phyloP scores from a whole-genome alignment of 495 filamentous ascomycete species.

The Penicillium riverlandense region DNA sequence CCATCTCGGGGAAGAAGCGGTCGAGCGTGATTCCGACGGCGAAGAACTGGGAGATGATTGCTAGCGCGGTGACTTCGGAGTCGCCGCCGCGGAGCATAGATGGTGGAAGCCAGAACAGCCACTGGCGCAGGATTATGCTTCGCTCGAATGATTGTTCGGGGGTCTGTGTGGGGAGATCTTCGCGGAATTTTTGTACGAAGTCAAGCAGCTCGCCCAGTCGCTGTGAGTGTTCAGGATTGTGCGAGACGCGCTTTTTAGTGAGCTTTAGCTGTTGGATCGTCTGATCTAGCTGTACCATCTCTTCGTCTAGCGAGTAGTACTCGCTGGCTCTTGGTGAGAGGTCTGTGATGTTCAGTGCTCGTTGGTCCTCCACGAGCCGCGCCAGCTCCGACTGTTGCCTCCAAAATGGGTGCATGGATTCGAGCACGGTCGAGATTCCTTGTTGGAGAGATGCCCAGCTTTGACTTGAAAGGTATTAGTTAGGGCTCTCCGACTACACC shows the following conservation, averaged over 20 bases:
- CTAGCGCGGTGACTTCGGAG: conserved; percentile 31
- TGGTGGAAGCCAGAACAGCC: conserved; percentile 92
- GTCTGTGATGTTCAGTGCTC: conserved; percentile 46
- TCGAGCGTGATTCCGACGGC: conserved; percentile 80
- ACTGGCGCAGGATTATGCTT: conserved; percentile 75
- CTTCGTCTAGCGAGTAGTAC: conserved; percentile 54
- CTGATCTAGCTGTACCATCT: conserved; percentile 60
- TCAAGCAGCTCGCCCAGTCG: conserved; percentile 70
- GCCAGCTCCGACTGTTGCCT: conserved; percentile 80
- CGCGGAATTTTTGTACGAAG: conserved; percentile 73
- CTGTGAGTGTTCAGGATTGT: conserved; percentile 65
- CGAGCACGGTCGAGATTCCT: conserved; percentile 82
- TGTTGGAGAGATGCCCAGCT: conserved; percentile 89
- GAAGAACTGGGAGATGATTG: conserved; percentile 84
- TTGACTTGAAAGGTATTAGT: conserved; percentile 53
- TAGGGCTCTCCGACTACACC: conserved; percentile 9
- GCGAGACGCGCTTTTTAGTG: conserved; percentile 62
- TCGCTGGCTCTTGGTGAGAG: conserved; percentile 38
- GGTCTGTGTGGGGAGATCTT: conserved; percentile 63
- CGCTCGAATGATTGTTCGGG: conserved; percentile 81
- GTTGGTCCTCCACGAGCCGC: conserved; percentile 67
- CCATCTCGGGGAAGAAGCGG: conserved; percentile 83
- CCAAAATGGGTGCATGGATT: conserved; percentile 83
- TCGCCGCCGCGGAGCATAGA: conserved; percentile 55
- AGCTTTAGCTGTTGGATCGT: conserved; percentile 47